These are phyloP conservation scores for Sinapis alba DNA, from an alignment of 441 rosid genomes.

Conservation along the genomic window DNA sequence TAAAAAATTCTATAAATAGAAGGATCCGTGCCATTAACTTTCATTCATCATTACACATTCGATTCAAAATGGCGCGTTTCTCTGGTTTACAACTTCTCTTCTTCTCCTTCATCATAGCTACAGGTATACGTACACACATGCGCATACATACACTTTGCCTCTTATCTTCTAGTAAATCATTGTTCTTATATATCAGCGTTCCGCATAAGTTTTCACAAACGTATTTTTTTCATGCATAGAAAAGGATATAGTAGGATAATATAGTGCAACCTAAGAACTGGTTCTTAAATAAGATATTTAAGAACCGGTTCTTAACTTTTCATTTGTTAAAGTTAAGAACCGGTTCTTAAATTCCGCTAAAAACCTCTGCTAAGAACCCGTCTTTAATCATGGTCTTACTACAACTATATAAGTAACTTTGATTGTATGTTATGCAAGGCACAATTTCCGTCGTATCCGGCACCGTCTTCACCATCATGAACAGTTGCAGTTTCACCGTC, in stretches of 20 bases:
- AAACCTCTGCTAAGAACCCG: no score
- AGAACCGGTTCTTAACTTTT: no score
- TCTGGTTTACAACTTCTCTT: conserved; percentile 21
- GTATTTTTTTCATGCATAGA: not conserved
- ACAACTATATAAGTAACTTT: not conserved
- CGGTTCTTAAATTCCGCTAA: no score
- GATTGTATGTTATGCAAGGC: conserved; percentile 19
- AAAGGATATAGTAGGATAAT: not conserved
- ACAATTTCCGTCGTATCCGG: conserved; percentile 23
- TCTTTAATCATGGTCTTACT: no score
- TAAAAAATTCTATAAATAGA: conserved; percentile 23
- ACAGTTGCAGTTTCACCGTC: conserved; percentile 35
- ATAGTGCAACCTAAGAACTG: no score
- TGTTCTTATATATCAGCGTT: not conserved
- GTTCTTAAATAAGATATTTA: no score
- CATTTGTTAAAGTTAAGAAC: no score
- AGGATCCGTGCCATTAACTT: not conserved
- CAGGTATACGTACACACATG: conserved; percentile 5
- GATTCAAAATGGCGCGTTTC: conserved; percentile 18
- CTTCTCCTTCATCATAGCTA: conserved; percentile 29
- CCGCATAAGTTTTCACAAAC: not conserved
- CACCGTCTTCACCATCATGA: conserved; percentile 27
- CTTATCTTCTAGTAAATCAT: not conserved
- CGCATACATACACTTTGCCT: not conserved
- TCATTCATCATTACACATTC: conserved; percentile 15